A percentile compares a stretch with the other conserved stretches of the same genome.
Evolutionary conservation across 2,329 filamentous ascomycete genomes (phyloP).

Genomic region (Leptographium lundbergii): DNA sequence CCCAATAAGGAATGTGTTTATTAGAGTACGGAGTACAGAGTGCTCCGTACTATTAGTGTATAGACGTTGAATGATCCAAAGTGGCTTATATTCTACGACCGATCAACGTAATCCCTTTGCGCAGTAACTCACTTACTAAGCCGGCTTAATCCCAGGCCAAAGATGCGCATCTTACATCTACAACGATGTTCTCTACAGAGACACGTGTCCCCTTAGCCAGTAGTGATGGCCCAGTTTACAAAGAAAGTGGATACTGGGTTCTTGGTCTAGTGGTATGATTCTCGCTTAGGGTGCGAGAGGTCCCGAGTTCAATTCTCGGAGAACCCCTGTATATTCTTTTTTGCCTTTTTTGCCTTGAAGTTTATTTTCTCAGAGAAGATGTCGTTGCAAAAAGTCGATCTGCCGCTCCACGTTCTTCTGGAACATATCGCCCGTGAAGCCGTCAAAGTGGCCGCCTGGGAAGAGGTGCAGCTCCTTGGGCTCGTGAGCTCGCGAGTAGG

Average conservation of each 20-base stretch:
- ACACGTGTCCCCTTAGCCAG: background rate
- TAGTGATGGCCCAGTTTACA: background rate
- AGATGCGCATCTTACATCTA: too few relatives aligned
- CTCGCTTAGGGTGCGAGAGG: slow-evolving; percentile 41
- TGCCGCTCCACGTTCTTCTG: slow-evolving; percentile 1
- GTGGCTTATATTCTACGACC: too few relatives aligned
- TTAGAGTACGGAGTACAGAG: too few relatives aligned
- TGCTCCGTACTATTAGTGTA: too few relatives aligned
- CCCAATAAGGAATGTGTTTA: too few relatives aligned
- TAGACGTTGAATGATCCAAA: too few relatives aligned
- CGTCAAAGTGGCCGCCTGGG: slow-evolving; percentile 26
- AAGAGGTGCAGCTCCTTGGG: slow-evolving; percentile 25
- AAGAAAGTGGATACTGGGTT: background rate
- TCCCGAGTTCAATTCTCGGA: slow-evolving; percentile 6
- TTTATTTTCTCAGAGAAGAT: background rate
- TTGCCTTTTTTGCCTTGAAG: background rate
- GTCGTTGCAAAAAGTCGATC: slow-evolving; percentile 1
- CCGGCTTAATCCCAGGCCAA: too few relatives aligned
- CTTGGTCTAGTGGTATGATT: slow-evolving; percentile 49
- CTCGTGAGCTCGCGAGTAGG: slow-evolving; percentile 23
- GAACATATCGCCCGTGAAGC: slow-evolving; percentile 13
- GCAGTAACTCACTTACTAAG: too few relatives aligned
- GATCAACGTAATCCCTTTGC: too few relatives aligned
- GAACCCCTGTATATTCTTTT: background rate
- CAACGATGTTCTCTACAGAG: too few relatives aligned